Evolutionary conservation across 78 protist species (phyloP), one percentile per base, ranked within the genome.

Genomic region (Ministeria vibrans): DNA sequence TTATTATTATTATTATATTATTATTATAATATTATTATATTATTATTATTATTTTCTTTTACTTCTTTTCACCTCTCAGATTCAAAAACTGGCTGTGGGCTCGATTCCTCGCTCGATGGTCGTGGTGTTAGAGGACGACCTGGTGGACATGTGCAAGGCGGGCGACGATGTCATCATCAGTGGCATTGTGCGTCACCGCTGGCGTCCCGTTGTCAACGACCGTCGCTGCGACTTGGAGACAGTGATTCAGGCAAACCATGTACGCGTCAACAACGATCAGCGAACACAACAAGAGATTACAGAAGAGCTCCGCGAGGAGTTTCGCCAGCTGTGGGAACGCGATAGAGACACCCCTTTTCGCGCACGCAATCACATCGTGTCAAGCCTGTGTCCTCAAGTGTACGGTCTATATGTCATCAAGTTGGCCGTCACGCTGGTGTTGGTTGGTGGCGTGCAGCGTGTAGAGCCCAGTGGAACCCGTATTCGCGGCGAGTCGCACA

Each of bases 401-500:
- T 87, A 36, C 41, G 98, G 98, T 30, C 6, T 92, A 41, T 82
- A 80, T 74, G 55, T 77, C 0, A 93, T 93, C 69, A 96, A 96
- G 86, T 76, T 97, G 36, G 93, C 97, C 4, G 70, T 95, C 70
- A 3, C 77, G 42, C 59, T 97, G 77, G 75, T 82, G 0, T 30
- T 96, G 20, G 45, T 95, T n/a, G 99, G 99, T 38, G 99, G 99
- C 28, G 94, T 91, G 63, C 27, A 7, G 38, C 51, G 41, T 41
- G 36, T 15, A 9, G 73, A 49, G 44, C 4, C 49, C 7, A 9
- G 41, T 2, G 80, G 70, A 74, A 64, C 51, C 43, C 79, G 79
- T 0, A 45, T 90, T 5, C 86, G 99, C 34, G 99, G 99, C 5
- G 93, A 94, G 55, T 84, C 91, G 0, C 99, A 97, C 73, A 4